These are phyloP conservation scores for Linnemannia elongata DNA, from an alignment of 192 early-diverging fungal genomes.

Conservation along the genomic window DNA sequence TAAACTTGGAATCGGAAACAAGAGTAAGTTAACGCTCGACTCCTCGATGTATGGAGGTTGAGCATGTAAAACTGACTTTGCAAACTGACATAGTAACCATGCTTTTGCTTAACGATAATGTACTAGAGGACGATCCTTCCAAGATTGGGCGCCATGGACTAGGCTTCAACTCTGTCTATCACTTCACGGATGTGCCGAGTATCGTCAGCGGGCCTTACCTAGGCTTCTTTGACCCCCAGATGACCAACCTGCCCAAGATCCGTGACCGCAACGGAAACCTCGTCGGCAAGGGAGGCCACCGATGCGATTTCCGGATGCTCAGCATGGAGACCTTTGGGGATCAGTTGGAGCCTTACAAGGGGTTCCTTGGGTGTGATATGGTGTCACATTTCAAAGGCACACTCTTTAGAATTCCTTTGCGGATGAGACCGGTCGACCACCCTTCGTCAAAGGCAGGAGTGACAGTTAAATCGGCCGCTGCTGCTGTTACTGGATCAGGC, in stretches of 20 bases:
- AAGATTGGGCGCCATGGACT: constrained; percentile 53
- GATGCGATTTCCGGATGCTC: constrained; percentile 23
- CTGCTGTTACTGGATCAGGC: not conserved
- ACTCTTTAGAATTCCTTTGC: constrained; percentile 39
- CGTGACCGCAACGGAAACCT: not conserved
- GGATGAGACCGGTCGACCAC: too few species aligned
- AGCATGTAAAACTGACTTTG: not conserved
- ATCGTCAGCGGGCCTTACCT: constrained; percentile 38
- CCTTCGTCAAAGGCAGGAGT: too few species aligned
- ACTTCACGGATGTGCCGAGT: constrained; percentile 53
- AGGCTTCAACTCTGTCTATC: constrained; percentile 50
- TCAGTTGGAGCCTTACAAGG: constrained; percentile 29
- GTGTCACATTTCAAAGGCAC: constrained; percentile 34
- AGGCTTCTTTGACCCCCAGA: constrained; percentile 39
- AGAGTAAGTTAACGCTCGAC: constrained; percentile 15
- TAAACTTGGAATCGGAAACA: constrained; percentile 16
- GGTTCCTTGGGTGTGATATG: constrained; percentile 28
- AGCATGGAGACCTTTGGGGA: constrained; percentile 5
- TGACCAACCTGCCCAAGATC: constrained; percentile 10
- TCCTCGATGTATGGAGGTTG: not conserved
- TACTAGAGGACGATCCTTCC: constrained; percentile 14
- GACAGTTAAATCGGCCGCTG: too few species aligned
- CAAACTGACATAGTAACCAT: not conserved
- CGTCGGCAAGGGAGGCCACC: constrained; percentile 13
- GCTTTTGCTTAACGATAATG: not conserved